Base-by-base conservation (phyloP, 257 asterid genomes). In the Asclepias syriaca region DNA sequence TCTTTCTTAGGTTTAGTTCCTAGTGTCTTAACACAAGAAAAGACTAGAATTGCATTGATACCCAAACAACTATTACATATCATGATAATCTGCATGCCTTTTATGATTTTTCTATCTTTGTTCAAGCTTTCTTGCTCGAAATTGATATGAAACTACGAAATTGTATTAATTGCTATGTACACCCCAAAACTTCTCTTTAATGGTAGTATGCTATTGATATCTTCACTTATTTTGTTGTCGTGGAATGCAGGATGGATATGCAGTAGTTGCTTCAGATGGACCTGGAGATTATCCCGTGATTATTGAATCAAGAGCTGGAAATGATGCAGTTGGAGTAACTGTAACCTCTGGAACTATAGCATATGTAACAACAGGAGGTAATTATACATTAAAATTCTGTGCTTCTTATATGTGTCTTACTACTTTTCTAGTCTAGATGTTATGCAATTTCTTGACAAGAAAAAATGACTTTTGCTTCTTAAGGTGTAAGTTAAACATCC, bases 291-390 rank as follows among this genome's bases (percentile, higher is more conserved):
- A 89, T 84, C 86, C 93, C 45, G 91, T 94, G 57, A 87, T 91
- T 71, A 80, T 90, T 0, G 97, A 94, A 89, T 91, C 98, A 51
- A 89, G 98, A 85, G 98, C 98, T 1, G 98, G 98, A 73, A 85
- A 91, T 79, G 97, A 94, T 79, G 98, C 84, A 40, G 53, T 91
- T 77, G 97, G 87, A 43, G 86, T 82, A 69, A 84, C 86, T 10
- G 84, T 94, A 77, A 84, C 88, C 49, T 81, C 93, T 39, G 97
- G 97, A 81, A 89, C 93, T 69, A 75, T 87, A 79, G 96, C 98
- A 65, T 94, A 91, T 71, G 92, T 95, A 65, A 95, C 99, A 27
- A 95, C 98, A 29, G 99, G 98, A 80, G 98, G 99, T 85, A 74
- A 84, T 87, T 69, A 37, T 61, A 14, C 57, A 43, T 75, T 82